Conservation (phyloP, 768 basidiomycete genomes). For the Hygrophoropsis aurantiaca region DNA sequence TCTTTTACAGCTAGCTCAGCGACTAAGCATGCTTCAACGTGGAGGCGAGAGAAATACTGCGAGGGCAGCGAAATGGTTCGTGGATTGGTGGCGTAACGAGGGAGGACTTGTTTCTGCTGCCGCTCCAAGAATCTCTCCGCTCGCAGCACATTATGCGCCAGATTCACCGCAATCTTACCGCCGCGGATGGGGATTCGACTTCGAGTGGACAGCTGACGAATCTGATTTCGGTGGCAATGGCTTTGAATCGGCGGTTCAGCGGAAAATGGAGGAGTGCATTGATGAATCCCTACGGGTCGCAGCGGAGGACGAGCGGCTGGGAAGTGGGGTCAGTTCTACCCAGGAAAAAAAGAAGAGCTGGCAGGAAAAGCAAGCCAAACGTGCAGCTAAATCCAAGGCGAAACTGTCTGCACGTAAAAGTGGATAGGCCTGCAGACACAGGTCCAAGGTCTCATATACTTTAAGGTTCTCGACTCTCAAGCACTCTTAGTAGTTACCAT, state of each 20-base stretch:
- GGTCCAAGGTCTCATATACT: too few species aligned
- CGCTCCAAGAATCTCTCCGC: constrained; percentile 28
- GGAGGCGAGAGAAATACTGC: constrained; percentile 71
- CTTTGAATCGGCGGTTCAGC: constrained; percentile 43
- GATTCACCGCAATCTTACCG: constrained; percentile 17
- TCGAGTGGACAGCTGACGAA: constrained; percentile 57
- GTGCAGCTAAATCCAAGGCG: constrained; percentile 33
- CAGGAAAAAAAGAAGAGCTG: constrained; percentile 64
- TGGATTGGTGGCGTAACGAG: constrained; percentile 85
- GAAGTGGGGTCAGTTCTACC: constrained; percentile 63
- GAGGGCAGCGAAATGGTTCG: constrained; percentile 78
- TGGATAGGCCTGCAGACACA: neutral
- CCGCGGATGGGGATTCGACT: constrained; percentile 86
- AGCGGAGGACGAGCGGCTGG: constrained; percentile 51
- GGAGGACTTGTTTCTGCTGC: constrained; percentile 59
- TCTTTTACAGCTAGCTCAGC: constrained; percentile 62
- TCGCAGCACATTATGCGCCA: neutral
- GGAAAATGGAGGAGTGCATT: constrained; percentile 72
- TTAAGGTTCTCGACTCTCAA: too few species aligned
- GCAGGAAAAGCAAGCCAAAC: constrained; percentile 39
- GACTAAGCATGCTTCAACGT: constrained; percentile 80
- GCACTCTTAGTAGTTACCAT: too few species aligned
- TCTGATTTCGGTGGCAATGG: constrained; percentile 17
- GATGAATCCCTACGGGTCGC: constrained; percentile 46
- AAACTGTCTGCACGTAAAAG: constrained; percentile 25